Base-by-base conservation (phyloP, 352 stramenopile species). In the Phytophthora crassamura region DNA sequence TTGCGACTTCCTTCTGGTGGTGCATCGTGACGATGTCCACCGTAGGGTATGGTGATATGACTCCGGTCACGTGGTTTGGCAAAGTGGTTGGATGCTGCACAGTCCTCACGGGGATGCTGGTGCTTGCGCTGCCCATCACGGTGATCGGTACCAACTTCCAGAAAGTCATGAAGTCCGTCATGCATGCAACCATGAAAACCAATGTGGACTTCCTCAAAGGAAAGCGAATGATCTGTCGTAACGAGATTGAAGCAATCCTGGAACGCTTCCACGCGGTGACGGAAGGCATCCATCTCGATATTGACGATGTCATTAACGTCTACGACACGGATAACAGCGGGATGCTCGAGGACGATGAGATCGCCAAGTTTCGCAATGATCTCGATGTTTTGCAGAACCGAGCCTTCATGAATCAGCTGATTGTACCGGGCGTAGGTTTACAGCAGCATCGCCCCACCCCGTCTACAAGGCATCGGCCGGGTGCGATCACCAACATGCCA, bases 11-110 rank as follows among this genome's bases (percentile, higher is more conserved):
- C 4, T 93, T 96, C 25, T 97, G 90, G 85, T 97, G 88, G 88
- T 91, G 90, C 49, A 88, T 97, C 48, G 88, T 97, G 53, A 97
- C 90, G n/a, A 95, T 96, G 81, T 97, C 90, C 20, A 97, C 90
- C 0, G 89, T 97, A 4, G 90, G 90, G 1, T 97, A 97, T 52
- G 90, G 90, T 2, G 90, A 97, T 50, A 88, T 95, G 74, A 86
- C 76, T 3, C 90, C 90, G 3, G 85, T 93, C 59, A 94, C 88
- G 10, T 69, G 82, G 25, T 16, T 63, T 4, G 90, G 90, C 5
- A 89, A 92, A 45, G 53, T 96, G 14, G 67, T 97, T 7, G 89
- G 88, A 40, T 81, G 79, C 18, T 69, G 77, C 30, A 88, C 77
- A 7, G 82, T 95, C 28, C 71, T 97, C 36, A 91, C 77, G 9